Conservation (phyloP, 805 yeast species). For the Tetrapisispora fleetii region DNA sequence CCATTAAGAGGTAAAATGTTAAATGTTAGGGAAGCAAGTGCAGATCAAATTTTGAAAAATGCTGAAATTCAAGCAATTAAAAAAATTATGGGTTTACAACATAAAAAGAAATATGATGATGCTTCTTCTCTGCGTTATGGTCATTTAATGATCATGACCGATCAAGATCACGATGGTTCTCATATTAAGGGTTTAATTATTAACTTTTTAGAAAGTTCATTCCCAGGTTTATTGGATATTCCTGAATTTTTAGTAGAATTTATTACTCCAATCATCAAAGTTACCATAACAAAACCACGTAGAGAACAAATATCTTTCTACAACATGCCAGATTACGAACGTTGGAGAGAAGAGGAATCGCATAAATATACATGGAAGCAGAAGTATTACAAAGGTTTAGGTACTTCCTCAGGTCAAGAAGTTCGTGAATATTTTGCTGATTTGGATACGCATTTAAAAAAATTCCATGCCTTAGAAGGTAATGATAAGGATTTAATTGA, state of each 20-base stretch:
- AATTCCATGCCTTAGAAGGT: slow-evolving; percentile 70
- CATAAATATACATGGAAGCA: slow-evolving; percentile 69
- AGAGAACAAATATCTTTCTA: slow-evolving; percentile 64
- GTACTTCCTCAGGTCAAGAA: slow-evolving; percentile 81
- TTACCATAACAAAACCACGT: slow-evolving; percentile 58
- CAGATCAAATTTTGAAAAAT: slow-evolving; percentile 90
- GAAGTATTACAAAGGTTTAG: slow-evolving; percentile 96
- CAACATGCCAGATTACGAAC: slow-evolving; percentile 91
- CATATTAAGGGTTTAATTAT: slow-evolving; percentile 94
- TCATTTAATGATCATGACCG: slow-evolving; percentile 97
- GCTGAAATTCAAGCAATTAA: slow-evolving; percentile 92
- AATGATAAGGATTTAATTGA: slow-evolving; percentile 74
- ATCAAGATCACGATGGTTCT: slow-evolving; percentile 99
- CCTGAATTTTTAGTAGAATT: slow-evolving; percentile 92
- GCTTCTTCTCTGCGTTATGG: slow-evolving; percentile 79
- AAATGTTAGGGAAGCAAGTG: slow-evolving; percentile 92
- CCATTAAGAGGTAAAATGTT: slow-evolving; percentile 92
- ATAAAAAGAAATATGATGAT: slow-evolving; percentile 72
- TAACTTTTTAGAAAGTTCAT: slow-evolving; percentile 84
- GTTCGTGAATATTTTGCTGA: slow-evolving; percentile 82
- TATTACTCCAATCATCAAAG: slow-evolving; percentile 93
- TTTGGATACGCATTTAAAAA: slow-evolving; percentile 76
- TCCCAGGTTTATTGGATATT: slow-evolving; percentile 82
- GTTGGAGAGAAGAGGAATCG: slow-evolving; percentile 85
- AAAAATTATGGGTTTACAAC: slow-evolving; percentile 91